Conservation (phyloP, 192 early-diverging fungal genomes). For the Coemansia sp. region DNA sequence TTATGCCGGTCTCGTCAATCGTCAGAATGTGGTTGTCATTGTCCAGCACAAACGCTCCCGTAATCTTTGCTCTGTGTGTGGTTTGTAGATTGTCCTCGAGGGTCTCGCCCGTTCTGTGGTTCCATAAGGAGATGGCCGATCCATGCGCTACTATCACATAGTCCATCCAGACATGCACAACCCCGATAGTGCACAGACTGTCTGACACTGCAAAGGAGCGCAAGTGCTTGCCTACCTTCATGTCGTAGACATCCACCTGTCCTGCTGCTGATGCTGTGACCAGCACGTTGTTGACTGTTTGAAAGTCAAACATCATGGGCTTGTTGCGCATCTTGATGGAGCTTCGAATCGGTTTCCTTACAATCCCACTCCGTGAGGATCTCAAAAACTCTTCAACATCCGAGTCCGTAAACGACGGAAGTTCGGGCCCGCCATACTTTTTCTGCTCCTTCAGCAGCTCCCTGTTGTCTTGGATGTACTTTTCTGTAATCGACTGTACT, state of each 20-base stretch:
- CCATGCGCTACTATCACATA: slow-evolving; percentile 45
- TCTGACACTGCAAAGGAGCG: slow-evolving; percentile 18
- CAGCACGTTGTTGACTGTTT: slow-evolving; percentile 23
- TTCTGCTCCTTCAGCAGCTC: slow-evolving; percentile 28
- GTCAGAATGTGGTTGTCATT: slow-evolving; percentile 47
- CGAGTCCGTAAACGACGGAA: slow-evolving; percentile 24
- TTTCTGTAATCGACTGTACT: slow-evolving; percentile 21
- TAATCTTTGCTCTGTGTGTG: slow-evolving; percentile 34
- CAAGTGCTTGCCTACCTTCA: slow-evolving; percentile 18
- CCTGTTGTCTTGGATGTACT: slow-evolving; percentile 28
- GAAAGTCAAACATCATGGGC: slow-evolving; percentile 46
- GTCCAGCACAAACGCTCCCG: slow-evolving; percentile 49
- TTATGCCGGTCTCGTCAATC: slow-evolving; percentile 38
- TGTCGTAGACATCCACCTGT: slow-evolving; percentile 44
- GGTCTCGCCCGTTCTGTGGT: slow-evolving; percentile 44
- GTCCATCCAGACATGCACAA: slow-evolving; percentile 48
- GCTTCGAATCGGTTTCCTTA: slow-evolving; percentile 5
- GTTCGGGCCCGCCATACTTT: slow-evolving; percentile 25
- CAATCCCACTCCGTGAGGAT: slow-evolving; percentile 19
- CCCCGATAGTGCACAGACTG: slow-evolving; percentile 16
- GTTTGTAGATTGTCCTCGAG: slow-evolving; percentile 33
- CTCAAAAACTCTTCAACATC: slow-evolving; percentile 23
- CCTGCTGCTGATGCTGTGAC: slow-evolving; percentile 17
- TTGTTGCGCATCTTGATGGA: slow-evolving; percentile 17
- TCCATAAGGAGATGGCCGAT: slow-evolving; percentile 38